Evolutionary conservation across 352 stramenopile species (phyloP).

Genomic region (Globisporangium acanthophoron): DNA sequence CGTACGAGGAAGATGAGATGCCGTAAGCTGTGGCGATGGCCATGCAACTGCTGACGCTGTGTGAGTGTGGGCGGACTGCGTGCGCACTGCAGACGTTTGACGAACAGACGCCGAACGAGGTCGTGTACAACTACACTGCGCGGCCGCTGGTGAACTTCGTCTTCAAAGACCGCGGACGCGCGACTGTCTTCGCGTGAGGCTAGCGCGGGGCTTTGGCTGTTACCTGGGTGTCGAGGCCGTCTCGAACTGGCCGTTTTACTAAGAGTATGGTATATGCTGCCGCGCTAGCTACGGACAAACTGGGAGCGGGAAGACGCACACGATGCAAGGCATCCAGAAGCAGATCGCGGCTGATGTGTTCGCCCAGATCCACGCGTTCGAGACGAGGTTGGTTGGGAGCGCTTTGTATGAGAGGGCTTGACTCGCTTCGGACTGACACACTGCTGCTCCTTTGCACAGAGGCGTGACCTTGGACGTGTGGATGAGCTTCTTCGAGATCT

Average conservation of each 20-base stretch:
- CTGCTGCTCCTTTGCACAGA: conserved; percentile 9
- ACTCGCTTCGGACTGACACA: too few relatives aligned
- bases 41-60: neutral
- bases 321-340: conserved; percentile 90
- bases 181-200: conserved; percentile 95
- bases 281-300: conserved; percentile 87
- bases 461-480: conserved; percentile 77
- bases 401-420: neutral
- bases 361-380: conserved; percentile 58
- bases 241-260: too few relatives aligned
- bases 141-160: conserved; percentile 95
- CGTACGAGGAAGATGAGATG: too few relatives aligned
- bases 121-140: conserved; percentile 91
- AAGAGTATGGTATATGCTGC: neutral
- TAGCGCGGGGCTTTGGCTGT: neutral
- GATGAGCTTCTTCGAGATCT: conserved; percentile 97
- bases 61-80: too few relatives aligned
- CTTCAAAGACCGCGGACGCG: conserved; percentile 84
- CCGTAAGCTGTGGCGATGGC: too few relatives aligned
- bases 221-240: neutral
- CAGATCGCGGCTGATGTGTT: conserved; percentile 76
- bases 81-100: conserved; percentile 87
- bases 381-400: conserved; percentile 15
- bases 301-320: conserved; percentile 91
- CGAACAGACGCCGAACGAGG: conserved; percentile 88